Evolutionary conservation across 176 grass and related monocot genomes (phyloP).

Genomic region (Rhynchospora pubera): DNA sequence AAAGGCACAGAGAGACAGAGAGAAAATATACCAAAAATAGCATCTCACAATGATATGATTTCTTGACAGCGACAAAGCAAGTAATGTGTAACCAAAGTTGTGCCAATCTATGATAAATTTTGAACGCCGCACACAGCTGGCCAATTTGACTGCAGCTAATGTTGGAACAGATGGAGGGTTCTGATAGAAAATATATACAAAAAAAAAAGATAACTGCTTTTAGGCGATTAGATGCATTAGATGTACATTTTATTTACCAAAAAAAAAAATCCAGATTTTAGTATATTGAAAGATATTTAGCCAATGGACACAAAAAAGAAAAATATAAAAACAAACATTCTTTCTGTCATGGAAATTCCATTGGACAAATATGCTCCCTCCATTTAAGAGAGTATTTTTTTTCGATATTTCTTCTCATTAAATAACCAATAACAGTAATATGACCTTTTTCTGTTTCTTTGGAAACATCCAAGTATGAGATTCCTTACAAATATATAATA

Average conservation of each 20-base stretch:
- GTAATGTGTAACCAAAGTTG: slow-evolving; percentile 95
- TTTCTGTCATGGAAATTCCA: neutral
- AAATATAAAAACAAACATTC: neutral
- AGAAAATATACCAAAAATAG: slow-evolving; percentile 62
- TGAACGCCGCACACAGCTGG: slow-evolving; percentile 66
- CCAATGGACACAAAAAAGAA: neutral
- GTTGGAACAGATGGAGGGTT: slow-evolving; percentile 98
- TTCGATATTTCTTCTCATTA: neutral
- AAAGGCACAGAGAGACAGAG: neutral
- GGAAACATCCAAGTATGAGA: neutral
- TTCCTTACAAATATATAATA: neutral
- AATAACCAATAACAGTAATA: neutral
- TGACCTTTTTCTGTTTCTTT: neutral
- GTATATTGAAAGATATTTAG: neutral
- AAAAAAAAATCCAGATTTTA: neutral
- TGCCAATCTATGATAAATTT: slow-evolving; percentile 97
- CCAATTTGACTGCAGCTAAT: slow-evolving; percentile 83
- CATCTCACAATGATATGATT: slow-evolving; percentile 81
- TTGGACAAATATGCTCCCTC: neutral
- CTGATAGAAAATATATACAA: slow-evolving; percentile 33
- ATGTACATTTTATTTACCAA: neutral
- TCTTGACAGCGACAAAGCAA: slow-evolving; percentile 80
- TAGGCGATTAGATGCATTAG: slow-evolving; percentile 17
- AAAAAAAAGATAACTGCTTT: slow-evolving; percentile 7
- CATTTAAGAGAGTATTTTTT: neutral